Percentiles rank a stretch among this genome's conserved stretches.
Conservation (phyloP, 2,329 filamentous ascomycete genomes). For the Nemania diffusa region DNA sequence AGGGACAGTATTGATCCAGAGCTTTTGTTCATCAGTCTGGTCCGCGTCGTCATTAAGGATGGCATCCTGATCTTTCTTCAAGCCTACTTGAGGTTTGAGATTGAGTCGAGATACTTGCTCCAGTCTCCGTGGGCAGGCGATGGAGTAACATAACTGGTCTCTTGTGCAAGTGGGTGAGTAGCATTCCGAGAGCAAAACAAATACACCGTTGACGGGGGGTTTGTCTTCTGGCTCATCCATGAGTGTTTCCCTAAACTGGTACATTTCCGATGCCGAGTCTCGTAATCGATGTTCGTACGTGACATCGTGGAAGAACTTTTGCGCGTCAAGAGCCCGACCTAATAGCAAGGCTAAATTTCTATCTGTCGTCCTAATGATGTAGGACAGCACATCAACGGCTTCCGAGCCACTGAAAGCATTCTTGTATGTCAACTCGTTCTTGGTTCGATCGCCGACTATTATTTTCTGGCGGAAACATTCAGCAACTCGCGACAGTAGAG, state of each 20-base stretch:
- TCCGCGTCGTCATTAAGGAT: constrained; percentile 78
- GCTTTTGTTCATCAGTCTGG: constrained; percentile 92
- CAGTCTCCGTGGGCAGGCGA: constrained; percentile 90
- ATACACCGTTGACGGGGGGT: constrained; percentile 86
- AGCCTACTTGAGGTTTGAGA: constrained; percentile 87
- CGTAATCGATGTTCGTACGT: constrained; percentile 96
- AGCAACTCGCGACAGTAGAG: constrained; percentile 90
- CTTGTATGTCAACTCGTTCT: constrained; percentile 97
- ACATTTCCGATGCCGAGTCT: constrained; percentile 94
- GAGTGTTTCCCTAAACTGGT: constrained; percentile 94
- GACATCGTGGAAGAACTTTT: constrained; percentile 99
- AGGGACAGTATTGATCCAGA: constrained; percentile 99
- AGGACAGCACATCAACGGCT: constrained; percentile 93
- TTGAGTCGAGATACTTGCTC: constrained; percentile 96
- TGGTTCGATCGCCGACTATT: constrained; percentile 84
- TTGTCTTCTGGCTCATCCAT: constrained; percentile 84
- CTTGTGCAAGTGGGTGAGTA: constrained; percentile 97
- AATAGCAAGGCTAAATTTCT: constrained; percentile 91
- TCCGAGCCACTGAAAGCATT: constrained; percentile 96
- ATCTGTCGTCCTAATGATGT: constrained; percentile 97
- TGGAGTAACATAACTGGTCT: constrained; percentile 96
- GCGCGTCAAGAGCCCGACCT: constrained; percentile 91
- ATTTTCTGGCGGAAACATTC: constrained; percentile 93
- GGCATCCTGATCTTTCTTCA: constrained; percentile 72
- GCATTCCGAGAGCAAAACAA: constrained; percentile 94